Percentiles rank a stretch among this genome's conserved stretches.
phyloP scores from a whole-genome alignment of 139 green algal genomes.

The Tetraselmis striata region DNA sequence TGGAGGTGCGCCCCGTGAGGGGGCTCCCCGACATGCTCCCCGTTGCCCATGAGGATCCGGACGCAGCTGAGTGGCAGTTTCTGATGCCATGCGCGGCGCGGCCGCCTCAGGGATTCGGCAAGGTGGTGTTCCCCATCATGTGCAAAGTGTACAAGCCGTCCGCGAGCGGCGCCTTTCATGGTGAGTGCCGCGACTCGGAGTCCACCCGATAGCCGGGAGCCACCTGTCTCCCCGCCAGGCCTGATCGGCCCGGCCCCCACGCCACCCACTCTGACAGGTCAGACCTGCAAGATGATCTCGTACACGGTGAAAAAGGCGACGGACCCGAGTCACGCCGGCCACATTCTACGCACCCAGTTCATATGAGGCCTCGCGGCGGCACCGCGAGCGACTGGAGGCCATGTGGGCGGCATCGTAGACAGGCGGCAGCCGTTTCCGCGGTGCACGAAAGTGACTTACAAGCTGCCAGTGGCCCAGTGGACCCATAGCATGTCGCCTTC shows the following conservation, averaged over 20 bases:
- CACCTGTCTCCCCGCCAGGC: not conserved
- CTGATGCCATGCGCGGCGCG: not conserved
- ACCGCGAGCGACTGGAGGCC: no score
- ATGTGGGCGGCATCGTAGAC: not conserved
- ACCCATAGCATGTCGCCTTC: no score
- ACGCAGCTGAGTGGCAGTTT: not conserved
- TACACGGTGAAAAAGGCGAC: not conserved
- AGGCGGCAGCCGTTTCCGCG: not conserved
- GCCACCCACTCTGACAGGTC: not conserved
- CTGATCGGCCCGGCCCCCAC: not conserved
- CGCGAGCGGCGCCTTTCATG: not conserved
- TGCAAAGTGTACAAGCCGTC: not conserved
- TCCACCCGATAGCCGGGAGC: not conserved
- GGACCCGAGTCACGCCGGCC: not conserved
- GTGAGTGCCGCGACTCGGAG: not conserved
- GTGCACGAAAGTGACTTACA: no score
- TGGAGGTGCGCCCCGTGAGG: not conserved
- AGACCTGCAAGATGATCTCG: not conserved
- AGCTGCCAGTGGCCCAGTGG: no score
- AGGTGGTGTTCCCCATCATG: not conserved
- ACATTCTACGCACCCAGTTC: not conserved
- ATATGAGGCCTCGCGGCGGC: not conserved
- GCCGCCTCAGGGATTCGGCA: not conserved
- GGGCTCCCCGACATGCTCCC: not conserved
- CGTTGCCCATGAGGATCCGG: not conserved